phyloP scores from a whole-genome alignment of 2,329 filamentous ascomycete genomes.

The Chaetomium globosum region DNA sequence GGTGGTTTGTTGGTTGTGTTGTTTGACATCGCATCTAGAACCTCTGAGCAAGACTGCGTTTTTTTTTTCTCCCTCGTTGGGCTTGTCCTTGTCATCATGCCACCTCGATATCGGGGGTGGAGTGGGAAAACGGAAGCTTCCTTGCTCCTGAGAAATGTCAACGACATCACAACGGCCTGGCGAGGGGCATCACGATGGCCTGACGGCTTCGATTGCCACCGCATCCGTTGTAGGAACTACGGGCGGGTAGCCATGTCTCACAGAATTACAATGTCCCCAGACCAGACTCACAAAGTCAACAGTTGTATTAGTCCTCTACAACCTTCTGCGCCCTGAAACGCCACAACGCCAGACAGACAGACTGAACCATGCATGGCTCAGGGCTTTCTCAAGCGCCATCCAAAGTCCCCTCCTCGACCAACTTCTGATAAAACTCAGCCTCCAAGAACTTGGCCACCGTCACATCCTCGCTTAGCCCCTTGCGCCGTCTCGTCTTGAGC shows the following conservation, averaged over 20 bases:
- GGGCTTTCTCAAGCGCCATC: constrained; percentile 51
- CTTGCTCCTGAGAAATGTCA: neutral
- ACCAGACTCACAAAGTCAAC: neutral
- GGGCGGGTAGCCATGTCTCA: neutral
- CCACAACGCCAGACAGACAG: constrained; percentile 6
- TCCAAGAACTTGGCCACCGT: constrained; percentile 95
- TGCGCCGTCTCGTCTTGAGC: constrained; percentile 88
- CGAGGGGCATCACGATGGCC: neutral
- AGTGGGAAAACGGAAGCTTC: neutral
- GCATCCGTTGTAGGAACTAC: neutral
- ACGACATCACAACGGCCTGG: neutral
- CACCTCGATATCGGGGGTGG: neutral
- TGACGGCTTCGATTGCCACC: neutral
- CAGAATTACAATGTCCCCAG: neutral
- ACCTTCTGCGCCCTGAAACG: neutral
- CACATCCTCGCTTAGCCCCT: constrained; percentile 93
- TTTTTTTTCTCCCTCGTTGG: neutral
- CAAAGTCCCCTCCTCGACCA: constrained; percentile 86
- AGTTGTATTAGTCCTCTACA: constrained; percentile 1
- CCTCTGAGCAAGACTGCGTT: neutral
- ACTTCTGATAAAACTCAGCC: constrained; percentile 83
- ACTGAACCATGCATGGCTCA: neutral
- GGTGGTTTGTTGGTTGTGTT: neutral
- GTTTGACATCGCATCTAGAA: neutral
- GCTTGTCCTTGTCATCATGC: neutral